Percentiles rank a stretch among this genome's conserved stretches.
These are phyloP conservation scores for Mollisiaceae sp. DNA, from an alignment of 2,329 filamentous ascomycete species.

Conservation along the genomic window DNA sequence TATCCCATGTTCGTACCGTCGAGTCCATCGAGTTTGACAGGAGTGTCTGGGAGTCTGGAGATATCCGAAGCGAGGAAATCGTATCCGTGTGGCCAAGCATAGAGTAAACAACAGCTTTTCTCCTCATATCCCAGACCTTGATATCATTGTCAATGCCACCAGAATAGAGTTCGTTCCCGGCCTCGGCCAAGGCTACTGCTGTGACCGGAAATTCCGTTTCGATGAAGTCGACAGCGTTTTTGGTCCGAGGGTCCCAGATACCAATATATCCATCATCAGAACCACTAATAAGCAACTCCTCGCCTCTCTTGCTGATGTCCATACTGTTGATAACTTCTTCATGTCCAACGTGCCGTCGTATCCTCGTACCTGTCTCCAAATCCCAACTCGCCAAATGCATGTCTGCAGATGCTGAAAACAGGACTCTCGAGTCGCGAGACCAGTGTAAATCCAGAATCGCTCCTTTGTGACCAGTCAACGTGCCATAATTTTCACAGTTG, in stretches of 20 bases:
- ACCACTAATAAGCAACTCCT: conserved; percentile 87
- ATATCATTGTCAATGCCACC: conserved; percentile 98
- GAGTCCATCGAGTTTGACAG: conserved; percentile 94
- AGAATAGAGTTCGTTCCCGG: conserved; percentile 93
- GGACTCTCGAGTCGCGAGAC: conserved; percentile 89
- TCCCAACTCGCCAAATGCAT: conserved; percentile 96
- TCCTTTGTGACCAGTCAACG: conserved; percentile 86
- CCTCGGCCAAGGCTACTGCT: conserved; percentile 87
- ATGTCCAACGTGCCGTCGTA: conserved; percentile 90
- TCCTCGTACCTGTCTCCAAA: conserved; percentile 85
- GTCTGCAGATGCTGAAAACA: conserved; percentile 94
- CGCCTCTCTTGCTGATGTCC: conserved; percentile 86
- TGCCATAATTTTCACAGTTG: conserved; percentile 91
- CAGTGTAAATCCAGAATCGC: conserved; percentile 93
- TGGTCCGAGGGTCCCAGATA: conserved; percentile 93
- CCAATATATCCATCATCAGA: conserved; percentile 94
- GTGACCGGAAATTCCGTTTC: conserved; percentile 93
- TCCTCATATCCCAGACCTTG: conserved; percentile 94
- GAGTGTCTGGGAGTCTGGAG: conserved; percentile 88
- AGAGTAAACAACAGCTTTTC: conserved; percentile 85
- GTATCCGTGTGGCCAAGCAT: conserved; percentile 92
- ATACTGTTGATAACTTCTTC: conserved; percentile 95
- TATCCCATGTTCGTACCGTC: conserved; percentile 94
- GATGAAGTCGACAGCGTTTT: conserved; percentile 85
- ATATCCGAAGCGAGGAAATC: conserved; percentile 87